A percentile compares a stretch with the other conserved stretches of the same genome.
These are phyloP conservation scores for Pichia sp. DNA, from an alignment of 1,139 yeast species.

Conservation along the genomic window DNA sequence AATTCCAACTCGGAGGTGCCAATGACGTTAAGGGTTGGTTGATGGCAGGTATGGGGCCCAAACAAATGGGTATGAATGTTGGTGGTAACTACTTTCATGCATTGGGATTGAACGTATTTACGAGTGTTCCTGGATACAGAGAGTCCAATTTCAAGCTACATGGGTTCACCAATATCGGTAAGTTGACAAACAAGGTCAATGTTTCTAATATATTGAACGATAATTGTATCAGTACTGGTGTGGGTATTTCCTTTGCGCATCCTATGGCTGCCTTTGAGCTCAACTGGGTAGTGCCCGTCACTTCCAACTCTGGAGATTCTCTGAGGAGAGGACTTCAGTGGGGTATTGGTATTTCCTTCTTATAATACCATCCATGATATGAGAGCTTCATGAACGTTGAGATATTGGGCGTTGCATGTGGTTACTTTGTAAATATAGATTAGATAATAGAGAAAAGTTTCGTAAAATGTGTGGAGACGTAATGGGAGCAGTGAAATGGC, in stretches of 20 bases:
- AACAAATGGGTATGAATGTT: constrained; percentile 47
- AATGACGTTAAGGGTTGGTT: constrained; percentile 74
- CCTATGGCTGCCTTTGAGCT: constrained; percentile 90
- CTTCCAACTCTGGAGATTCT: constrained; percentile 57
- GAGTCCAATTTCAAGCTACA: constrained; percentile 66
- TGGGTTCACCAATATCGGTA: constrained; percentile 68
- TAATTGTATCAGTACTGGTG: constrained; percentile 46
- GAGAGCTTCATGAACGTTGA: too few species aligned
- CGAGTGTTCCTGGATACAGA: constrained; percentile 53
- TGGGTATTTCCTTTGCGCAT: constrained; percentile 76
- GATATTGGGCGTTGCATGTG: too few species aligned
- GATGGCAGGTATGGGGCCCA: constrained; percentile 82
- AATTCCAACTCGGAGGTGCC: constrained; percentile 63
- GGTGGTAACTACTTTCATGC: constrained; percentile 80
- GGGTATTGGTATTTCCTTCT: constrained; percentile 83
- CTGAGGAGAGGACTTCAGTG: constrained; percentile 84
- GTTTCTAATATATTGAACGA: constrained; percentile 4
- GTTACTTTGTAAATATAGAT: too few species aligned
- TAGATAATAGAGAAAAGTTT: too few species aligned
- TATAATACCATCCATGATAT: too few species aligned
- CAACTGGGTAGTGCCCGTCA: constrained; percentile 74
- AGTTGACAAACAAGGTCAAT: constrained; percentile 34
- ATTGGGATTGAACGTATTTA: constrained; percentile 63
- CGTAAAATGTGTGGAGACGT: too few species aligned
- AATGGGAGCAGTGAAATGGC: too few species aligned